A percentile compares a stretch with the other conserved stretches of the same genome.
These are phyloP conservation scores for Claviceps paspali DNA, from an alignment of 2,329 filamentous ascomycete genomes.

Conservation along the genomic window DNA sequence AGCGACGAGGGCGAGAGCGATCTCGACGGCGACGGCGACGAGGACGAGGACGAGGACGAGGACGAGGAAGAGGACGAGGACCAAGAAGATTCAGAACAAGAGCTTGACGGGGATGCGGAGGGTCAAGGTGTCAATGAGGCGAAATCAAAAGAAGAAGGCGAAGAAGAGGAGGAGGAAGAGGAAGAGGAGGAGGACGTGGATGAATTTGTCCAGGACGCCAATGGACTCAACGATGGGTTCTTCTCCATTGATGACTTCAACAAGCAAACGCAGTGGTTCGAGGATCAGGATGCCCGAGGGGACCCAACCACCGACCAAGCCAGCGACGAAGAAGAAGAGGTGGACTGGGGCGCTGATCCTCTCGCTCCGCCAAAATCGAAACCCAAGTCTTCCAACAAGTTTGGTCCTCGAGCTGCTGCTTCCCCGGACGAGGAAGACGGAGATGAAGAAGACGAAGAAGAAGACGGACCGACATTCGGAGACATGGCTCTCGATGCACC, in stretches of 20 bases:
- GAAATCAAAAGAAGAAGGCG: constrained; percentile 21
- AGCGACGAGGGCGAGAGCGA: constrained; percentile 13
- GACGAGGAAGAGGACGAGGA: constrained; percentile 18
- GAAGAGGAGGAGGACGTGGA: constrained; percentile 22
- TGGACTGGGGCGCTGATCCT: constrained; percentile 79
- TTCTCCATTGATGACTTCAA: constrained; percentile 98
- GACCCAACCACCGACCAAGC: constrained; percentile 59
- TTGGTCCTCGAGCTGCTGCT: constrained; percentile 9
- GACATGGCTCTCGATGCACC: constrained; percentile 60
- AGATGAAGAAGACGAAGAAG: constrained; percentile 50
- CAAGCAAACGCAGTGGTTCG: constrained; percentile 76
- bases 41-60: constrained; percentile 13
- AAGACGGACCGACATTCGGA: constrained; percentile 69
- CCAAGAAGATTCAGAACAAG: constrained; percentile 8
- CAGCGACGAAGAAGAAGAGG: constrained; percentile 72
- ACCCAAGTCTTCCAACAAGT: constrained; percentile 17
- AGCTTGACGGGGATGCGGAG: constrained; percentile 15
- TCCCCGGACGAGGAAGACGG: constrained; percentile 18
- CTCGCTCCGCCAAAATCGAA: constrained; percentile 25
- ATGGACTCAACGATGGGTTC: constrained; percentile 91
- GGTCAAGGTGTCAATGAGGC: constrained; percentile 18
- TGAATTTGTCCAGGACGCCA: constrained; percentile 42
- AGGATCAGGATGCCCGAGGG: constrained; percentile 67
- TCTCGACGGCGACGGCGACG: constrained; percentile 21
- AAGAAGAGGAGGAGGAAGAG: constrained; percentile 19